These are phyloP conservation scores for Triticum dicoccoides DNA, from an alignment of 176 grass and related monocot genomes.

Conservation along the genomic window DNA sequence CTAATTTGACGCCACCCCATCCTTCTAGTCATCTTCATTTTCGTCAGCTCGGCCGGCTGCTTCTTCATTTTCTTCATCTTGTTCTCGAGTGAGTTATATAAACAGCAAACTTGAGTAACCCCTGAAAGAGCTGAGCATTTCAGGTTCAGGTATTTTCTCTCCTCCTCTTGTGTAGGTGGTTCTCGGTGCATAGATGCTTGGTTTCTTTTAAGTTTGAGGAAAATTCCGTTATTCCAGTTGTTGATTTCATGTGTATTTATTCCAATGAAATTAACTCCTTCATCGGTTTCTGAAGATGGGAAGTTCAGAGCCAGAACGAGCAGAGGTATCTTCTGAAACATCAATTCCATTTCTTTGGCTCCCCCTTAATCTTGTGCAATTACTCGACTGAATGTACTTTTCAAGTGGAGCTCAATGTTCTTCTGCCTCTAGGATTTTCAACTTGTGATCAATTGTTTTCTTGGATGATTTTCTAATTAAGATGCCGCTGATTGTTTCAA, in stretches of 20 bases:
- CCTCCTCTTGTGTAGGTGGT: not conserved
- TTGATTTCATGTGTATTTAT: not conserved
- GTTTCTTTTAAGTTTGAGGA: not conserved
- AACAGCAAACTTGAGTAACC: not conserved
- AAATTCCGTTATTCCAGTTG: not conserved
- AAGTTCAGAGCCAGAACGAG: conserved; percentile 6
- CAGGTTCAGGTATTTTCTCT: conserved; percentile 18
- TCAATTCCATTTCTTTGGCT: not conserved
- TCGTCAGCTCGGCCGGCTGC: not conserved
- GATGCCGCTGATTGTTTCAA: not conserved
- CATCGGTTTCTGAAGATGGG: conserved; percentile 22
- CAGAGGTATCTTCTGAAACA: conserved; percentile 24
- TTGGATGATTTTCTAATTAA: no score
- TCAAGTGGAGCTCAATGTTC: not conserved
- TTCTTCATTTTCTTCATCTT: not conserved
- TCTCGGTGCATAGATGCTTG: not conserved
- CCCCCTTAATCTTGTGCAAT: not conserved
- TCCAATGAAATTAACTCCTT: not conserved
- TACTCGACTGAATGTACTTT: not conserved
- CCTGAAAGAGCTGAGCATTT: not conserved
- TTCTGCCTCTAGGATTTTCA: not conserved
- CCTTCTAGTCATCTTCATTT: not conserved
- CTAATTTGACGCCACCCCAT: not conserved
- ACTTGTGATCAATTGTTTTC: not conserved
- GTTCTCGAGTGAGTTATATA: not conserved